Evolutionary conservation across 2,329 filamentous ascomycete genomes (phyloP), one percentile per base, ranked within the genome.

Genomic region (Blastomyces parvus): DNA sequence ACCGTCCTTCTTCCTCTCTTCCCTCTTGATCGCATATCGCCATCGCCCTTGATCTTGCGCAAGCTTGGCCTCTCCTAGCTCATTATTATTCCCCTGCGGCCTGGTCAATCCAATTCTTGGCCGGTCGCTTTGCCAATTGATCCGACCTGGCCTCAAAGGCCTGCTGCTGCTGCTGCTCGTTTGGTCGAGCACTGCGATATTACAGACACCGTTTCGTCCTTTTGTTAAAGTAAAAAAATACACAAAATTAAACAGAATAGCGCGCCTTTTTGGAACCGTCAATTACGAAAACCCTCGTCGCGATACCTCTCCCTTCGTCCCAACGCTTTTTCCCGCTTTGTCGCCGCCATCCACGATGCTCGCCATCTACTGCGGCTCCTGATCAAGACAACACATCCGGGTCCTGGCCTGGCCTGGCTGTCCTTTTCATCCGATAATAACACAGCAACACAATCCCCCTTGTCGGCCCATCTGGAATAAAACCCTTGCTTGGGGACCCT

Each of bases 61-160:
- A 27, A 58, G 22, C 22, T 30, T 46, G 57, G 40, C 57, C 7
- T 59, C 57, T 30, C n/a, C n/a, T n/a, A n/a, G 40, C 17, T n/a
- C 38, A 56, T 40, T 19, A 33, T 17, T 53, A 22, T 42, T 22
- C 30, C 38, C 44, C 17, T 33, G 46, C n/a, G 38, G 25, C 14
- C 38, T 33, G n/a, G 57, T 11, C 38, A 8, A 25, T 22, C 14
- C 40, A 8, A 59, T 59, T 46, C 33, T 53, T 30, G 22, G 57
- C n/a, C 27, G 13, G 25, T 44, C 57, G 13, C 25, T 59, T 59
- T 46, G 13, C 22, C 55, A 58, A 59, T 59, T 42, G 55, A 59
- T 33, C 27, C 9, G 36, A n/a, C 22, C 38, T 30, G 40, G 25
- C 53, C 30, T 33, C 8, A 33, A 33, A 6, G 19, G 17, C 53